A percentile compares a stretch with the other conserved stretches of the same genome.
Evolutionary conservation across 495 filamentous ascomycete genomes (phyloP).

Genomic region (Penicillium dipodomyicola): DNA sequence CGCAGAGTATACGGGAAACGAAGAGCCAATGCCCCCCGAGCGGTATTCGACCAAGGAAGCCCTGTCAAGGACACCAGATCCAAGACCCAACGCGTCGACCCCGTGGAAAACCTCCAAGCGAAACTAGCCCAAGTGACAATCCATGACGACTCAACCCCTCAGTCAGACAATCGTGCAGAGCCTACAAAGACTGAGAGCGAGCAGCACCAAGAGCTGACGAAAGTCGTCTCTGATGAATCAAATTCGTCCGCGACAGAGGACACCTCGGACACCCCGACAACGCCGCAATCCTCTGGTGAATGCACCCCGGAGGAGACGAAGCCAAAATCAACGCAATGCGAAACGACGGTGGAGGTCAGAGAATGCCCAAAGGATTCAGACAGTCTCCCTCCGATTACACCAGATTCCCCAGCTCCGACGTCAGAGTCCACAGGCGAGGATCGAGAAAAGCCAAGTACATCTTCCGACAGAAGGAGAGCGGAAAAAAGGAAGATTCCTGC

Average conservation of each 20-base stretch:
- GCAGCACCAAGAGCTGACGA: not conserved
- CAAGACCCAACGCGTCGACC: slow-evolving; percentile 16
- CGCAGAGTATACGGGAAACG: slow-evolving; percentile 46
- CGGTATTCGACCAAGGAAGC: slow-evolving; percentile 43
- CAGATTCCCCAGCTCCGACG: not conserved
- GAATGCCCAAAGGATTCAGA: slow-evolving; percentile 13
- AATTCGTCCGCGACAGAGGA: not conserved
- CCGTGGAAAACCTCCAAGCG: slow-evolving; percentile 30
- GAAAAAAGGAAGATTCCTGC: slow-evolving; percentile 20
- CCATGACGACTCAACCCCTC: slow-evolving; percentile 14
- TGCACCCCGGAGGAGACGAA: not conserved
- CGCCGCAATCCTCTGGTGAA: slow-evolving; percentile 10
- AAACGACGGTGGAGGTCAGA: slow-evolving; percentile 38
- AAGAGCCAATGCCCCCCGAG: slow-evolving; percentile 38
- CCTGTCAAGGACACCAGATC: slow-evolving; percentile 22
- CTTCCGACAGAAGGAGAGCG: slow-evolving; percentile 12
- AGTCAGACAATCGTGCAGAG: not conserved
- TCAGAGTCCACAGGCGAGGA: not conserved
- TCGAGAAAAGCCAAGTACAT: slow-evolving; percentile 3
- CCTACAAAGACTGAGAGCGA: not conserved
- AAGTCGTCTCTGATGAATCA: not conserved
- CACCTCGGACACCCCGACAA: not conserved
- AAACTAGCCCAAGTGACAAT: slow-evolving; percentile 40
- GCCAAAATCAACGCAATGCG: slow-evolving; percentile 11
- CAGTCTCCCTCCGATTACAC: not conserved